A percentile compares a stretch with the other conserved stretches of the same genome.
These are phyloP conservation scores for Peronosclerospora sorghi DNA, from an alignment of 352 stramenopile species.

Conservation along the genomic window DNA sequence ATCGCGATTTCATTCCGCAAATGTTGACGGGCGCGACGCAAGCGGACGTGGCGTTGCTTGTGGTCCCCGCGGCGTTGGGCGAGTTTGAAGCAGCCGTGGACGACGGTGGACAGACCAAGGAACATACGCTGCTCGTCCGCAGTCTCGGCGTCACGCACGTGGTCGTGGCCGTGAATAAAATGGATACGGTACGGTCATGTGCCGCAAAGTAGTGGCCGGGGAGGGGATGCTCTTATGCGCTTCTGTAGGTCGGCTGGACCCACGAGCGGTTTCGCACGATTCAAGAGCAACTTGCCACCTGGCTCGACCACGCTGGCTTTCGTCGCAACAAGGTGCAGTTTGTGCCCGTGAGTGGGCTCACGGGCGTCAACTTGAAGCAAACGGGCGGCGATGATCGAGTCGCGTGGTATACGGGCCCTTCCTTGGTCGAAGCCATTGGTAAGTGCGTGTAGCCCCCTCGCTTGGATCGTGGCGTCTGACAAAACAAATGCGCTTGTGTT, in stretches of 20 bases:
- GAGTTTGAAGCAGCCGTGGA: conserved; percentile 95
- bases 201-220: background rate
- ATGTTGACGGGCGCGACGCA: conserved; percentile 94
- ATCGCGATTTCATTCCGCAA: conserved; percentile 95
- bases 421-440: conserved; percentile 75
- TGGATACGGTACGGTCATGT: conserved; percentile 77
- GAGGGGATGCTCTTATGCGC: background rate
- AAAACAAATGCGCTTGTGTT: background rate
- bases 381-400: conserved; percentile 34
- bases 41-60: conserved; percentile 88
- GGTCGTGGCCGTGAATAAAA: conserved; percentile 97
- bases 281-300: conserved; percentile 54
- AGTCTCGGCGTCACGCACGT: conserved; percentile 91
- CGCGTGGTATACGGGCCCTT: conserved; percentile 68
- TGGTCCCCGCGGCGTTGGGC: conserved; percentile 89
- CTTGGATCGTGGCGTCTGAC: too few relatives aligned
- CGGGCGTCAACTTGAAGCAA: conserved; percentile 73
- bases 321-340: conserved; percentile 76
- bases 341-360: conserved; percentile 81
- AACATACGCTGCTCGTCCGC: conserved; percentile 92
- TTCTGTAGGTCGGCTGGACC: conserved; percentile 41
- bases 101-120: conserved; percentile 93
- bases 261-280: conserved; percentile 75
- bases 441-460: too few relatives aligned
- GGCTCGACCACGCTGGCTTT: conserved; percentile 69